phyloP scores from a whole-genome alignment of 169 alveolate genomes.

The Plasmodium billcollinsi region DNA sequence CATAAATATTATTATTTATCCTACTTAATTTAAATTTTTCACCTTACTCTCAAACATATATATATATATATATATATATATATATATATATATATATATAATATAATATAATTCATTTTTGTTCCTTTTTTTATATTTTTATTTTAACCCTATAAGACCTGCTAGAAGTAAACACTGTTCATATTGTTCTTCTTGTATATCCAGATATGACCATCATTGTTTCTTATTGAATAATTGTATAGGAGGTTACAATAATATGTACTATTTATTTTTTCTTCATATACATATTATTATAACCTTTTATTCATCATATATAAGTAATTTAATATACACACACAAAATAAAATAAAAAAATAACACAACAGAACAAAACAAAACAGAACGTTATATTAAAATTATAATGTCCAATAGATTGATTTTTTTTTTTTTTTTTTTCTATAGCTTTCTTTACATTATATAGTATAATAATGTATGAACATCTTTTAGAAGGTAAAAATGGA shows the following conservation, averaged over 20 bases:
- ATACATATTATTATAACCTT: slow-evolving; percentile 17
- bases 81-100: too few relatives aligned
- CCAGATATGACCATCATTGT: slow-evolving; percentile 71
- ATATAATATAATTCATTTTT: too few relatives aligned
- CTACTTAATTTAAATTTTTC: too few relatives aligned
- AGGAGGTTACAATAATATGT: slow-evolving; percentile 50
- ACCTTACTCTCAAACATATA: neutral
- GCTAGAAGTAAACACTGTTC: slow-evolving; percentile 62
- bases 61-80: neutral
- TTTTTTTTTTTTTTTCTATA: slow-evolving; percentile 15
- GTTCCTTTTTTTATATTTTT: too few relatives aligned
- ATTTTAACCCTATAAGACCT: slow-evolving; percentile 13
- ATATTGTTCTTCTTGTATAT: slow-evolving; percentile 62
- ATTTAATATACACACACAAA: neutral
- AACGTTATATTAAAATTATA: neutral
- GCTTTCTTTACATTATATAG: slow-evolving; percentile 41
- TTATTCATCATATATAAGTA: slow-evolving; percentile 43
- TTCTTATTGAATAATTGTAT: slow-evolving; percentile 59
- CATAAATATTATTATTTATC: too few relatives aligned
- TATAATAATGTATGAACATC: slow-evolving; percentile 43
- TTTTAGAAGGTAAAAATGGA: slow-evolving; percentile 39
- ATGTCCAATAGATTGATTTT: neutral
- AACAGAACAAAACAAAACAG: neutral
- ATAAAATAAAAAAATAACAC: neutral
- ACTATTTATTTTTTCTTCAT: slow-evolving; percentile 20